Evolutionary conservation across 176 grass and related monocot species (phyloP), one percentile per base, ranked within the genome.

Genomic region (Bothriochloa decipiens): DNA sequence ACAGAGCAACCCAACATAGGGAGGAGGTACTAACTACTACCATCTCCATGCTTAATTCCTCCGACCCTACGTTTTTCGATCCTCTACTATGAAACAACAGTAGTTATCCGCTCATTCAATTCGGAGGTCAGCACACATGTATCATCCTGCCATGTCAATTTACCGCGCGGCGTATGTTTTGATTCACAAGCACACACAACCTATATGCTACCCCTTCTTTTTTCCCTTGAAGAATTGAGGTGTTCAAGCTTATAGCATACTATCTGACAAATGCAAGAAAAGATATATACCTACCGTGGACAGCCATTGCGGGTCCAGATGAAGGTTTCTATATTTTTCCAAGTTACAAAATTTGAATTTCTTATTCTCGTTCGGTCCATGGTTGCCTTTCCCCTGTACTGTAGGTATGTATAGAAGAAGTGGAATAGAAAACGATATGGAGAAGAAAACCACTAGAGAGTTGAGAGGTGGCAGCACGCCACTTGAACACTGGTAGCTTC

Each of bases 21-120:
- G 86, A 82, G 20, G 86, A 87, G 86, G 86, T 87, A 87, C 39
- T 4, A 12, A 2, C 22, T 17, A 18, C 58, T 22, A 15, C 11
- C 26, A 55, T 29, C 15, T 72, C 8, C 27, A 5, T 26, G 26
- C 22, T 47, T 61, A 11, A 61, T 25, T 25, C 11, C n/a, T 25
- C 57, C 9, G 10, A 61, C 18, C 57, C 22, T 61, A 25, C 3
- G 55, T 11, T 61, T n/a, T 11, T 11, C 57, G 22, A 25, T 60
- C 22, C 3, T 60, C 22, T 60, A 60, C 57, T 3, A 22, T 10
- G 20, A 55, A 55, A 55, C 17, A 22, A n/a, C 2, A 20, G 18
- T 55, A 55, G 53, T 57, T 55, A 55, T 55, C 52, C 17, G 20
- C 20, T n/a, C 0, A n/a, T 58, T 32, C 29, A 32, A 32, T 32